Conservation (phyloP, 2,329 filamentous ascomycete genomes). For the Neoascochyta sp. region DNA sequence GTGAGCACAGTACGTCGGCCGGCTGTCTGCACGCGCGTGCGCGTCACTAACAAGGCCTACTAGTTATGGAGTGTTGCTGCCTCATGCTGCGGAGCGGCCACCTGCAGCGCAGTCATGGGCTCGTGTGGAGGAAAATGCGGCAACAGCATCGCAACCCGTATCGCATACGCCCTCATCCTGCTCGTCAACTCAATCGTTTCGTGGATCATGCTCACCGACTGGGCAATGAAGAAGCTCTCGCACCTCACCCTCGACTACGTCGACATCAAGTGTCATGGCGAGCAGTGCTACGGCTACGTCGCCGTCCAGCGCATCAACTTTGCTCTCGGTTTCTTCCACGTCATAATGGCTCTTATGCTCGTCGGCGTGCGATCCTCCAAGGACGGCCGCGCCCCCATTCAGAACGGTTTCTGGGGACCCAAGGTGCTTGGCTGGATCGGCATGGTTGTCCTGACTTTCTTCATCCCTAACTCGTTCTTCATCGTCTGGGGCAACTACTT, state of each 20-base stretch:
- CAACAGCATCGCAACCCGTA: slow-evolving; percentile 95
- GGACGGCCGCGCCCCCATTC: slow-evolving; percentile 79
- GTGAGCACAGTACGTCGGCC: slow-evolving; percentile 68
- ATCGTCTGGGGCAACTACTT: slow-evolving; percentile 95
- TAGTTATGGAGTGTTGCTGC: slow-evolving; percentile 76
- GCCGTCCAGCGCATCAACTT: slow-evolving; percentile 98
- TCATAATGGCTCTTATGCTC: slow-evolving; percentile 77
- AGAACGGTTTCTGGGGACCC: slow-evolving; percentile 99
- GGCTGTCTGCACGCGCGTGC: slow-evolving; percentile 5
- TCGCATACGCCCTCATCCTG: slow-evolving; percentile 91
- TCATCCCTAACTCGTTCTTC: slow-evolving; percentile 94
- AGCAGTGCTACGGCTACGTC: slow-evolving; percentile 91
- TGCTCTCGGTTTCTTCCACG: slow-evolving; percentile 88
- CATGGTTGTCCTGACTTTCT: slow-evolving; percentile 85
- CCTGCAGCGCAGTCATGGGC: slow-evolving; percentile 92
- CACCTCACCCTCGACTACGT: slow-evolving; percentile 92
- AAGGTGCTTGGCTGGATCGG: slow-evolving; percentile 88
- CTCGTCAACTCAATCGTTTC: slow-evolving; percentile 94
- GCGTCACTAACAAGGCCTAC: slow-evolving; percentile 21
- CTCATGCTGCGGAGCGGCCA: slow-evolving; percentile 94
- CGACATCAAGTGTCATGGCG: slow-evolving; percentile 83
- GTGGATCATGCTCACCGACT: slow-evolving; percentile 98
- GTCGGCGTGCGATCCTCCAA: slow-evolving; percentile 84
- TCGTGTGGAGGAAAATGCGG: slow-evolving; percentile 88
- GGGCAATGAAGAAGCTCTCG: slow-evolving; percentile 95